phyloP scores from a whole-genome alignment of 805 yeast species.

The Kluyveromyces starmeri region DNA sequence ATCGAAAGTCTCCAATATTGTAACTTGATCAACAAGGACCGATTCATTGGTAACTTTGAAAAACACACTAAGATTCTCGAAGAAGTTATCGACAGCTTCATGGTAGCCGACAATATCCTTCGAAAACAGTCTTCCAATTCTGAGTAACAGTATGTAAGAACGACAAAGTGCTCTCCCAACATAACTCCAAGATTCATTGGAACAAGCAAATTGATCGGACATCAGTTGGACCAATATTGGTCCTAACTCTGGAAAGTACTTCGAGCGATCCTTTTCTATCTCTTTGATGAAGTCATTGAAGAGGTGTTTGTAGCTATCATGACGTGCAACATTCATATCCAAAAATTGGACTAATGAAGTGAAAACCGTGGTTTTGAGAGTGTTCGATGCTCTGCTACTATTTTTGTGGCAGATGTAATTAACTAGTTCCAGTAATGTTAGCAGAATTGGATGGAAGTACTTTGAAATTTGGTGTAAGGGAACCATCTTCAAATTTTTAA shows the following conservation, averaged over 20 bases:
- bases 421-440: conserved; percentile 32
- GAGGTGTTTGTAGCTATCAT: conserved; percentile 51
- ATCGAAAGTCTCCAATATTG: conserved; percentile 52
- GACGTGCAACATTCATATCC: conserved; percentile 56
- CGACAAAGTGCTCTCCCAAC: conserved; percentile 59
- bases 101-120: conserved; percentile 19
- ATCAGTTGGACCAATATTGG: conserved; percentile 39
- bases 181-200: conserved; percentile 49
- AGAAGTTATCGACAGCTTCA: conserved; percentile 24
- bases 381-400: conserved; percentile 11
- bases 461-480: conserved; percentile 48
- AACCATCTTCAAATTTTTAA: conserved; percentile 44
- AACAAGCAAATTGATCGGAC: conserved; percentile 39
- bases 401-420: conserved; percentile 16
- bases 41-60: conserved; percentile 38
- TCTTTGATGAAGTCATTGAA: conserved; percentile 41
- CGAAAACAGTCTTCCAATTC: conserved; percentile 30
- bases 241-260: conserved; percentile 42
- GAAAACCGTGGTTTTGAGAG: conserved; percentile 35
- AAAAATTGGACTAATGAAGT: conserved; percentile 51
- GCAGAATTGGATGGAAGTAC: conserved; percentile 50
- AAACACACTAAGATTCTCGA: conserved; percentile 34
- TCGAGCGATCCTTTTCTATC: conserved; percentile 11
- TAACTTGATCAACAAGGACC: conserved; percentile 53
- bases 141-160: conserved; percentile 43